Evolutionary conservation across 2,329 filamentous ascomycete species (phyloP), one percentile per base, ranked within the genome.

Genomic region (Beauveria bassiana): DNA sequence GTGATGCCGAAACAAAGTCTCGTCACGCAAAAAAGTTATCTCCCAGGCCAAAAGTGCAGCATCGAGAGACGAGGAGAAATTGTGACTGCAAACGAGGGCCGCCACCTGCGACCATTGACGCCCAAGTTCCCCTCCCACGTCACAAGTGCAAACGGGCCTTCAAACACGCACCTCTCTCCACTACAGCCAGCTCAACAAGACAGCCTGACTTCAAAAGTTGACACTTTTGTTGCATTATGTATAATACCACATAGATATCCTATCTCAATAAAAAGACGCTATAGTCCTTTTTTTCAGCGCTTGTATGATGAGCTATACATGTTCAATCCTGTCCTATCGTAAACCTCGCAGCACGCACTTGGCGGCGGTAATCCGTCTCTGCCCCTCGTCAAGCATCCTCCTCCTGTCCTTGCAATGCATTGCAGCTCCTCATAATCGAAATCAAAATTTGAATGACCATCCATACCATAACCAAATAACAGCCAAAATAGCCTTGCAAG

Each of bases 171-270:
- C 24, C 18, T 22, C 45, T 43, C 51, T n/a, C 22, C 24, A 46
- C n/a, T 45, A 5, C 24, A 22, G 24, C 34, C 20, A 6, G 34
- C 50, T n/a, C 40, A 20, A 9, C 52, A 26, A 18, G 38, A 43
- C 38, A 43, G 52, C 22, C 16, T 43, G 8, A n/a, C 16, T 20
- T 43, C 8, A 47, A 46, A 38, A 31, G 20, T 24, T 42, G 18
- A 20, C n/a, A 20, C 18, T 49, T 57, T 42, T 59, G 56, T 59
- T 59, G 56, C 28, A 59, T 50, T 51, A 47, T 34, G 34, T 49
- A 40, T 40, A 49, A 26, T 49, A 59, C 34, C 46, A 43, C 56
- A 51, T 51, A 38, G 47, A 51, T 50, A 59, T 59, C 56, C 43
- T 49, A 40, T 22, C 34, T 51, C 31, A 24, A 34, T 10, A 59